Evolutionary conservation across 768 basidiomycete genomes (phyloP), one percentile per base, ranked within the genome.

Genomic region (Suillus plorans): DNA sequence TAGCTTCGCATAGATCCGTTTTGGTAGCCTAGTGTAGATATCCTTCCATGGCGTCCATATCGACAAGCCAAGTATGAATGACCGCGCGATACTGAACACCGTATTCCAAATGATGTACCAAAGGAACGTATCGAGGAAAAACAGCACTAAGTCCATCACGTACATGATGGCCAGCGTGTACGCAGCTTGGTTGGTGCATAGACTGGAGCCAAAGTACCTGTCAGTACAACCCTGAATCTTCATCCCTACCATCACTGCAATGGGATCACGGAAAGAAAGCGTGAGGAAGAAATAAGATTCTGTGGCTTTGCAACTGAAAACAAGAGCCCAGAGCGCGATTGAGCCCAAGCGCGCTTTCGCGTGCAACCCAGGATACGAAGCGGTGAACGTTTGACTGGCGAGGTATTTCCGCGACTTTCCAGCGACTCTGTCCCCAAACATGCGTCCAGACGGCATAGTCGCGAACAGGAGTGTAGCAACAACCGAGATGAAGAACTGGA

Each of bases 31-130:
- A 20, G 93, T 94, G 79, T 90, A 99, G 76, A 99, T 97, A 74
- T 98, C 97, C 78, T 89, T 90, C 97, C 97, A 99, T 2, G 97
- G 97, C 5, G 97, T 99, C 97, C 97, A 99, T 67, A 99, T 97
- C 37, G 93, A 95, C 59, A 99, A 83, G 8, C 97, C 97, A 60
- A 99, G 84, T 28, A 86, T 82, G 78, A 99, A 99, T 20, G 89
- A 92, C 62, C 96, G 85, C 28, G 82, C 90, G 70, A 96, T 93
- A 73, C 89, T 91, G 80, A 92, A 92, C 63, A 95, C 92, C 12
- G 95, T 96, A 77, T 98, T 98, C 97, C 97, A 98, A 74, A 98
- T 98, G 80, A 99, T 96, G 74, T 96, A 99, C 97, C 97, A 99
- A 37, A 99, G 80, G 90, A 98, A 99, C 8, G 97, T 99, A 80